phyloP scores from a whole-genome alignment of 768 basidiomycete species.

The Boletus tylopilopsis region DNA sequence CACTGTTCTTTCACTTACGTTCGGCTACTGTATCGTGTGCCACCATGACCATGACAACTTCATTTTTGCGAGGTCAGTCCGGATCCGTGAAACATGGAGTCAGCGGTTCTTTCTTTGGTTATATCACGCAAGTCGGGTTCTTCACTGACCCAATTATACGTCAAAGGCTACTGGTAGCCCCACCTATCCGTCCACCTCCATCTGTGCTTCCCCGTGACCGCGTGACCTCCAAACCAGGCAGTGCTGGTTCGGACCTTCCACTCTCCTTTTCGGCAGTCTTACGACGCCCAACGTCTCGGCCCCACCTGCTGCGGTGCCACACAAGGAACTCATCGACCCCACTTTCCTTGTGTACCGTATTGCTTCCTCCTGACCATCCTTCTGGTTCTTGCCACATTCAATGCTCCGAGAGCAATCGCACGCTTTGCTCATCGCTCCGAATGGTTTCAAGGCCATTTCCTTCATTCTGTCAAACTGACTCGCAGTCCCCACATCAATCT shows the following conservation, averaged over 20 bases:
- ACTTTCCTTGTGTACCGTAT: constrained; percentile 33
- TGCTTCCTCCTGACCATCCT: constrained; percentile 41
- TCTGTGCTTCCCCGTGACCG: too few species aligned
- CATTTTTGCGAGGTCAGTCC: not conserved
- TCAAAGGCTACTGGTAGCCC: not conserved
- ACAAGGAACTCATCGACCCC: not conserved
- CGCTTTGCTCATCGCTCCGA: constrained; percentile 48
- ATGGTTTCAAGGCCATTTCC: constrained; percentile 49
- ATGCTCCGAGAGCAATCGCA: constrained; percentile 47
- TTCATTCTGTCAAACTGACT: constrained; percentile 25
- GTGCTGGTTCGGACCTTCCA: constrained; percentile 1
- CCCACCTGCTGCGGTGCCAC: not conserved
- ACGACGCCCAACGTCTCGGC: constrained; percentile 4
- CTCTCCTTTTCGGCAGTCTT: constrained; percentile 11
- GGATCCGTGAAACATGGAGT: not conserved
- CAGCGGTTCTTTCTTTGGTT: not conserved
- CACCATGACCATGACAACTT: constrained; percentile 6
- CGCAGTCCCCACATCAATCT: constrained; percentile 9
- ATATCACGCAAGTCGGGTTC: not conserved
- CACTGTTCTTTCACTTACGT: too few species aligned
- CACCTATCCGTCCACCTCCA: too few species aligned
- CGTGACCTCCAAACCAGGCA: not conserved
- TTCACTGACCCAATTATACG: not conserved
- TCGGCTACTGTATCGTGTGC: too few species aligned
- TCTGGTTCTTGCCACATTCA: constrained; percentile 37